phyloP scores from a whole-genome alignment of 345 rosid genomes.

The Firmiana major region DNA sequence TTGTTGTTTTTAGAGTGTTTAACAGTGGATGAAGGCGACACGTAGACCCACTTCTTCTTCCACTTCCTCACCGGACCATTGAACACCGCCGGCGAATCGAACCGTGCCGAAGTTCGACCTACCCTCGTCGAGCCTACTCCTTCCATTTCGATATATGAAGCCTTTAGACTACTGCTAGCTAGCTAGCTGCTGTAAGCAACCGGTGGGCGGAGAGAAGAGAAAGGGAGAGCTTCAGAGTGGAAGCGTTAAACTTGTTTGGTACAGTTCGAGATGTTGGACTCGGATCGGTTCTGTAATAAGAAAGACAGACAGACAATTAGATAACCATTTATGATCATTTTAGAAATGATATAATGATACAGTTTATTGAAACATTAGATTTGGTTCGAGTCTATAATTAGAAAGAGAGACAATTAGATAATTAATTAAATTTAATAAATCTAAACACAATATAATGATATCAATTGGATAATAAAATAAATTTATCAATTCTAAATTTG shows the following conservation, averaged over 20 bases:
- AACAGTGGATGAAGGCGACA: slow-evolving; percentile 42
- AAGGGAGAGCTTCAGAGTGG: not conserved
- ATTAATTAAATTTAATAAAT: no score
- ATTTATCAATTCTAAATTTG: no score
- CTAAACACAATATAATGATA: no score
- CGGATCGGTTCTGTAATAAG: not conserved
- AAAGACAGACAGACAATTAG: not conserved
- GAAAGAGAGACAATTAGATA: no score
- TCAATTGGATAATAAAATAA: no score
- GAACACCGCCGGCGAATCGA: slow-evolving; percentile 72
- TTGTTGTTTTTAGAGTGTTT: slow-evolving; percentile 36
- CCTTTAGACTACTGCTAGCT: not conserved
- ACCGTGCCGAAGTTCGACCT: slow-evolving; percentile 79
- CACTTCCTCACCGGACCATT: slow-evolving; percentile 93
- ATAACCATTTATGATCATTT: no score
- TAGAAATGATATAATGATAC: no score
- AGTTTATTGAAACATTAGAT: no score
- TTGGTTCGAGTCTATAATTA: no score
- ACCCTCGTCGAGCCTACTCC: slow-evolving; percentile 75
- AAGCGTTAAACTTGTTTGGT: slow-evolving; percentile 12
- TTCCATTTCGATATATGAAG: slow-evolving; percentile 42
- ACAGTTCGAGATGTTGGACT: not conserved
- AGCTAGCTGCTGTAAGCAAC: not conserved
- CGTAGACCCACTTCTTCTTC: slow-evolving; percentile 99
- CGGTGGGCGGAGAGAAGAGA: not conserved